A percentile compares a stretch with the other conserved stretches of the same genome.
Evolutionary conservation across 2,329 filamentous ascomycete species (phyloP).

Genomic region (Beauveria sp.): DNA sequence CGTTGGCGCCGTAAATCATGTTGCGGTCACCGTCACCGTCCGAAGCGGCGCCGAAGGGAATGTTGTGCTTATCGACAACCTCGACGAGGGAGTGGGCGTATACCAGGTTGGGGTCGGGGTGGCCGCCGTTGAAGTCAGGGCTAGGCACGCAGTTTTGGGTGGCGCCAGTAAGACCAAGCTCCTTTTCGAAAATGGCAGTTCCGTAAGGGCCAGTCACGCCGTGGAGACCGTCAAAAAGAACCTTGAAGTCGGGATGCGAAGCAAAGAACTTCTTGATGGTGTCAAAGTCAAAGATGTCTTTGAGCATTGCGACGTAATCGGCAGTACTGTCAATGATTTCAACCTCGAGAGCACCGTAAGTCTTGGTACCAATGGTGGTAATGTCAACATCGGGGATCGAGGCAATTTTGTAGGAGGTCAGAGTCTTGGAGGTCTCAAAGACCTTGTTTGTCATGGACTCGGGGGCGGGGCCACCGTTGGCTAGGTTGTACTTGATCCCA

Average conservation of each 20-base stretch:
- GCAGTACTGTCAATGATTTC: conserved; percentile 90
- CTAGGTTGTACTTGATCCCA: conserved; percentile 98
- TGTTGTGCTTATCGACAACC: conserved; percentile 79
- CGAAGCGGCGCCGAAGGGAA: conserved; percentile 93
- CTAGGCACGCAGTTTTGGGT: conserved; percentile 89
- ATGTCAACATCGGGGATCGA: conserved; percentile 84
- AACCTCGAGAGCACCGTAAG: conserved; percentile 80
- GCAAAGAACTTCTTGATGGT: conserved; percentile 92
- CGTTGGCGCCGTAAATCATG: conserved; percentile 98
- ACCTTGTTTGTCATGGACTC: conserved; percentile 98
- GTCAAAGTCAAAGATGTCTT: conserved; percentile 97
- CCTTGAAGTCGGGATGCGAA: conserved; percentile 84
- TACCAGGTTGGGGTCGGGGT: conserved; percentile 95
- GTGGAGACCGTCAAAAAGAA: conserved; percentile 89
- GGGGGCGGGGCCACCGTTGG: conserved; percentile 91
- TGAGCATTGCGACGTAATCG: conserved; percentile 92
- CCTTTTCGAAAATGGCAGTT: conserved; percentile 87
- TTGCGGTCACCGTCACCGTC: conserved; percentile 98
- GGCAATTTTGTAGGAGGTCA: conserved; percentile 87
- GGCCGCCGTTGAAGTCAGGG: conserved; percentile 93
- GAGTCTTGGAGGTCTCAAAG: conserved; percentile 80
- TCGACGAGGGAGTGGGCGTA: conserved; percentile 95
- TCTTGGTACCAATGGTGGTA: conserved; percentile 70
- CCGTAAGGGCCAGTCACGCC: conserved; percentile 96
- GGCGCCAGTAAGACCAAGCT: conserved; percentile 70